Evolutionary conservation across 2,329 filamentous ascomycete genomes (phyloP).

Genomic region (Colletotrichum kahawae): DNA sequence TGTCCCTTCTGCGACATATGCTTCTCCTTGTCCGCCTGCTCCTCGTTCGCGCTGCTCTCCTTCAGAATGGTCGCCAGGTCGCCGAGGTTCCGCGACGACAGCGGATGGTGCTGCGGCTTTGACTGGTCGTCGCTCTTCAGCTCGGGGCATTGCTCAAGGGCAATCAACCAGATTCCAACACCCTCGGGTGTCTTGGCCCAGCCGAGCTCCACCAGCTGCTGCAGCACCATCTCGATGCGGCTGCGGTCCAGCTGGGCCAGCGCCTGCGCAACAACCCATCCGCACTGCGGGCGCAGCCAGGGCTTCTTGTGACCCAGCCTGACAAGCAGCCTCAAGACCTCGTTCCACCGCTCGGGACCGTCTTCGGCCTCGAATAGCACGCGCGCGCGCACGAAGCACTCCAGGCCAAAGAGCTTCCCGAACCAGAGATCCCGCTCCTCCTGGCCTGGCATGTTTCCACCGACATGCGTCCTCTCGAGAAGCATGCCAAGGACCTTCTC

Average conservation of each 20-base stretch:
- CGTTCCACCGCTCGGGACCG: slow-evolving; percentile 63
- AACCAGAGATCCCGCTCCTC: slow-evolving; percentile 87
- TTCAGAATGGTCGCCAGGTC: slow-evolving; percentile 80
- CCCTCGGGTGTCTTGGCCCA: slow-evolving; percentile 85
- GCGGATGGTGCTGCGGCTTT: slow-evolving; percentile 80
- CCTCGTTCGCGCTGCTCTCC: slow-evolving; percentile 66
- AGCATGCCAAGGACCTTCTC: slow-evolving; percentile 59
- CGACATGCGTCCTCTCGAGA: slow-evolving; percentile 58
- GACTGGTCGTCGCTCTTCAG: slow-evolving; percentile 56
- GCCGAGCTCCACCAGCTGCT: slow-evolving; percentile 69
- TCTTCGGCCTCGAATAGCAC: slow-evolving; percentile 61
- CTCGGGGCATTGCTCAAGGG: slow-evolving; percentile 67
- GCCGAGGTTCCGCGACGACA: slow-evolving; percentile 70
- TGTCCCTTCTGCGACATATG: slow-evolving; percentile 25
- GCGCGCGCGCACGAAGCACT: slow-evolving; percentile 82
- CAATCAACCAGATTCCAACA: slow-evolving; percentile 84
- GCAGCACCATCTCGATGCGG: slow-evolving; percentile 58
- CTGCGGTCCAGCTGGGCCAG: slow-evolving; percentile 61
- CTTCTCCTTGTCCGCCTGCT: slow-evolving; percentile 48
- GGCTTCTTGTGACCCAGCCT: slow-evolving; percentile 80
- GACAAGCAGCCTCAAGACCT: slow-evolving; percentile 75
- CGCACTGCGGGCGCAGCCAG: slow-evolving; percentile 89
- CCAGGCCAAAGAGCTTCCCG: slow-evolving; percentile 85
- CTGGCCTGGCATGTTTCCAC: slow-evolving; percentile 63
- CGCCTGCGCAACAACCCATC: slow-evolving; percentile 78